phyloP scores from a whole-genome alignment of 2,329 filamentous ascomycete genomes.

The Colletotrichum phormii region DNA sequence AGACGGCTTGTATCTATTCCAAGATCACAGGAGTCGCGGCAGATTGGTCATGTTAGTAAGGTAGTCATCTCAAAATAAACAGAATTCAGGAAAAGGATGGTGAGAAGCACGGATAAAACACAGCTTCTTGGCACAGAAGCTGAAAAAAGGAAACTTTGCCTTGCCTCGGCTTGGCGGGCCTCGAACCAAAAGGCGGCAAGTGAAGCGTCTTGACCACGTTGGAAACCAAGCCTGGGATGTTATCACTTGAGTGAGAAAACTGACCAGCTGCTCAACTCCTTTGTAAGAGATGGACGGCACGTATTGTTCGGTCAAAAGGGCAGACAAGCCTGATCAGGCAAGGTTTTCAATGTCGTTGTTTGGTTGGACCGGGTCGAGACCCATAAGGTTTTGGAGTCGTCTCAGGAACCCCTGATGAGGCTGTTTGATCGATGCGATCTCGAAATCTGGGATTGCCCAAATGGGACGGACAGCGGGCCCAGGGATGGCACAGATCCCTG shows the following conservation, averaged over 20 bases:
- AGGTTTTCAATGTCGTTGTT: neutral
- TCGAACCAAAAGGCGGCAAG: neutral
- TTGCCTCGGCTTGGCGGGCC: constrained; percentile 14
- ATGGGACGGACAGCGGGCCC: neutral
- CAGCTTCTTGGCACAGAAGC: constrained; percentile 15
- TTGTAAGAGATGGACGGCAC: constrained; percentile 27
- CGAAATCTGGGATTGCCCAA: neutral
- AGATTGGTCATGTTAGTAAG: neutral
- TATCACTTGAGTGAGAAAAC: neutral
- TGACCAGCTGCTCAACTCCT: neutral
- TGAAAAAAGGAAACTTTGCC: neutral
- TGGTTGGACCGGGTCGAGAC: constrained; percentile 17
- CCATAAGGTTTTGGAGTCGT: constrained; percentile 32
- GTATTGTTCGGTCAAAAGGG: neutral
- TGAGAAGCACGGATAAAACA: constrained; percentile 10
- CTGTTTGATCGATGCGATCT: constrained; percentile 36
- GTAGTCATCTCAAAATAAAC: neutral
- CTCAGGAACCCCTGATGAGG: constrained; percentile 35
- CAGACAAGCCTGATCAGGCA: neutral
- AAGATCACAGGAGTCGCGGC: neutral
- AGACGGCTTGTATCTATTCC: neutral
- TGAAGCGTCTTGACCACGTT: neutral
- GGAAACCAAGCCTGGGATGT: neutral
- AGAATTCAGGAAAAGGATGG: neutral
- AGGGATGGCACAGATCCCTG: constrained; percentile 6